A percentile compares a stretch with the other conserved stretches of the same genome.
Evolutionary conservation across 345 rosid genomes (phyloP).

Genomic region (Linum tenue): DNA sequence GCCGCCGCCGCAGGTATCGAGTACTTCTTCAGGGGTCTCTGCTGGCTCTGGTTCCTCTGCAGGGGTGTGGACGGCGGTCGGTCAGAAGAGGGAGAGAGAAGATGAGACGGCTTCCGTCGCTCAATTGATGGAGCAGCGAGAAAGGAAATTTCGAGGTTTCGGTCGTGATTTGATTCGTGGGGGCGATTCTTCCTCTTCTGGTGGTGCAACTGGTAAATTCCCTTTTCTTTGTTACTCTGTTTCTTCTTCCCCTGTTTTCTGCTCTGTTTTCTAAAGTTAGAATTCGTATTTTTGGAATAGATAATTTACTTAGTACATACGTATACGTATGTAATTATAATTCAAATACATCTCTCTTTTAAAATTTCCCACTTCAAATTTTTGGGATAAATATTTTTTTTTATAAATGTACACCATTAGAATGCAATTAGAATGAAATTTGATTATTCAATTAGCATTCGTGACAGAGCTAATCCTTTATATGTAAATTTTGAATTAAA

Average conservation of each 20-base stretch:
- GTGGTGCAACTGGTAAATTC: constrained; percentile 3
- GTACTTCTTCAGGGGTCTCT: constrained; percentile 7
- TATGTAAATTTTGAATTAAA: too few relatives aligned
- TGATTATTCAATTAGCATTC: too few relatives aligned
- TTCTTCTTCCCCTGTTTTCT: not conserved
- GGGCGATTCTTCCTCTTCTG: constrained; percentile 5
- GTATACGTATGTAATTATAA: not conserved
- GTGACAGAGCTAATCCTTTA: too few relatives aligned
- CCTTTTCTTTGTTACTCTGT: not conserved
- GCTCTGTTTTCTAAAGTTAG: not conserved
- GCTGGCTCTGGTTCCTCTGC: not conserved
- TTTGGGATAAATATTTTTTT: too few relatives aligned
- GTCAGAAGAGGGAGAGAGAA: constrained; percentile 3
- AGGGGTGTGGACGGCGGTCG: constrained; percentile 3
- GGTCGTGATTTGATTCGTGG: not conserved
- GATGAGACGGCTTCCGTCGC: not conserved
- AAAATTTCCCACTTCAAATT: too few relatives aligned
- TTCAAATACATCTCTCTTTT: constrained; percentile 5
- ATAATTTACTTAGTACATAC: not conserved
- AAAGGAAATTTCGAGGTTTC: not conserved
- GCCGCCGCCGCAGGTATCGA: constrained; percentile 10
- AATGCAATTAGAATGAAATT: too few relatives aligned
- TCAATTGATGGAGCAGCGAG: not conserved
- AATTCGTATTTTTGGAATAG: not conserved
- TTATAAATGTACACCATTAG: too few relatives aligned